phyloP scores from a whole-genome alignment of 1,139 yeast species.

The Schwanniomyces etchellsii region DNA sequence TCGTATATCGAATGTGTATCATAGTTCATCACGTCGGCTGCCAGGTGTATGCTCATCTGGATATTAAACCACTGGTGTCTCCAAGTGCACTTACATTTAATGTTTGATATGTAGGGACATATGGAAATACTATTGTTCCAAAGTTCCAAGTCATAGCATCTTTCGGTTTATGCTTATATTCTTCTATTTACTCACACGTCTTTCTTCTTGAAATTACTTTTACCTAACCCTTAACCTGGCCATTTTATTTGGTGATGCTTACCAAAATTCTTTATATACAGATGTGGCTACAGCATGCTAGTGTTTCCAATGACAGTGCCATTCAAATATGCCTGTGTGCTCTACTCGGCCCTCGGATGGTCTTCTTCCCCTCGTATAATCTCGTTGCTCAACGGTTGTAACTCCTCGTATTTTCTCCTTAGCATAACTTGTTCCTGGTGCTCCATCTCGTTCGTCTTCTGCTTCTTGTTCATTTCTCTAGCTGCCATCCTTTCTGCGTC shows the following conservation, averaged over 20 bases:
- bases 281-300: background rate
- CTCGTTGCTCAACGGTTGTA: slow-evolving; percentile 56
- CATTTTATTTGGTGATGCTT: too few relatives aligned
- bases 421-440: slow-evolving; percentile 71
- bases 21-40: slow-evolving; percentile 51
- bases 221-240: too few relatives aligned
- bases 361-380: slow-evolving; percentile 29
- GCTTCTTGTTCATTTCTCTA: slow-evolving; percentile 29
- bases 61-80: slow-evolving; percentile 40
- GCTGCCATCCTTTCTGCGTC: slow-evolving; percentile 61
- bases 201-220: too few relatives aligned
- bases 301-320: background rate
- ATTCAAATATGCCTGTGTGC: slow-evolving; percentile 4
- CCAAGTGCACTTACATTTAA: slow-evolving; percentile 44
- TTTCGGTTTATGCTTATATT: too few relatives aligned
- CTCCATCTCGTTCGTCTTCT: slow-evolving; percentile 58
- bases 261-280: too few relatives aligned
- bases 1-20: slow-evolving; percentile 32
- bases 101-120: slow-evolving; percentile 1
- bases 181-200: too few relatives aligned
- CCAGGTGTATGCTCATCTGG: slow-evolving; percentile 12
- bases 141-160: too few relatives aligned
- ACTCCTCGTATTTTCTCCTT: slow-evolving; percentile 52
- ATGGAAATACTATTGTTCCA: too few relatives aligned
- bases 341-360: slow-evolving; percentile 1